These are phyloP conservation scores for Bjerkandera adusta DNA, from an alignment of 1,284 basidiomycete species.

Conservation along the genomic window DNA sequence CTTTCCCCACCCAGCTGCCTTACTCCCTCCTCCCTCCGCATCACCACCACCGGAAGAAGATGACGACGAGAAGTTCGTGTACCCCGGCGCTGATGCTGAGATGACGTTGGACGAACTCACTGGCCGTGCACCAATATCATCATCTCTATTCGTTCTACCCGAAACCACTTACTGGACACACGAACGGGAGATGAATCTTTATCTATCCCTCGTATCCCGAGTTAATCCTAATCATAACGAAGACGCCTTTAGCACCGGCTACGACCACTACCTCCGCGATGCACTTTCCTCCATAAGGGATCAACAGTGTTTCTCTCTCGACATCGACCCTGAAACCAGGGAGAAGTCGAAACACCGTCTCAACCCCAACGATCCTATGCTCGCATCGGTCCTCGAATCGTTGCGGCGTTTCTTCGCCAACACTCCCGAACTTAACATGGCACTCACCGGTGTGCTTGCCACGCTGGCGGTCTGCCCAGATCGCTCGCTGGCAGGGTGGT, in stretches of 20 bases:
- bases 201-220: conserved; percentile 75
- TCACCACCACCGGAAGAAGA: conserved; percentile 37
- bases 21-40: conserved; percentile 23
- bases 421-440: conserved; percentile 84
- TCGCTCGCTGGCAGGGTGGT: conserved; percentile 86
- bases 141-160: conserved; percentile 50
- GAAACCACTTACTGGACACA: conserved; percentile 74
- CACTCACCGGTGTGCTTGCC: conserved; percentile 80
- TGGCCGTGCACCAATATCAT: no score
- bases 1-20: conserved; percentile 61
- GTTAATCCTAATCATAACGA: conserved; percentile 74
- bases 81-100: conserved; percentile 49
- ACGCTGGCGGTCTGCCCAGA: conserved; percentile 81
- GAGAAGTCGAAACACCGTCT: conserved; percentile 64
- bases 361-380: conserved; percentile 76
- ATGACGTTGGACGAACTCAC: conserved; percentile 13
- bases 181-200: conserved; percentile 80
- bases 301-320: conserved; percentile 55
- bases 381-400: conserved; percentile 69
- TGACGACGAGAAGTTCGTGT: conserved; percentile 67
- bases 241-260: conserved; percentile 83
- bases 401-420: conserved; percentile 83
- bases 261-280: conserved; percentile 82
- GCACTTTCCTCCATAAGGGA: conserved; percentile 69
- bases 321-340: conserved; percentile 38